phyloP scores from a whole-genome alignment of 768 basidiomycete genomes.

The Panaeolus cyanescens region DNA sequence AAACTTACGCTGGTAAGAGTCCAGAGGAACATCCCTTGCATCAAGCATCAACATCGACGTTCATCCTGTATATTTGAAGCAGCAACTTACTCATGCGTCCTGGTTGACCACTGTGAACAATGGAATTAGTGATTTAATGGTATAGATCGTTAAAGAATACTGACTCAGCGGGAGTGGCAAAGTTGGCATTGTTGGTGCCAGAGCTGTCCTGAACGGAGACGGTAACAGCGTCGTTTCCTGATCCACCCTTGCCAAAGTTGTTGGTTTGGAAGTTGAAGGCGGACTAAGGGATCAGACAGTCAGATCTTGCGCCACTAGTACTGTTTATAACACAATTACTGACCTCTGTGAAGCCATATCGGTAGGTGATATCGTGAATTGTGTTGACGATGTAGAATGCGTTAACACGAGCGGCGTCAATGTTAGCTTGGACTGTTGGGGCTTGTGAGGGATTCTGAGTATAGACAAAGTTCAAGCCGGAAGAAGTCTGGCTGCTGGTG shows the following conservation, averaged over 20 bases:
- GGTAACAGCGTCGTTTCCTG: constrained; percentile 49
- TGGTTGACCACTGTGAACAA: constrained; percentile 17
- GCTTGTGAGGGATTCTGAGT: constrained; percentile 27
- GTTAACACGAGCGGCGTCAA: constrained; percentile 52
- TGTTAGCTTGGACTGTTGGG: constrained; percentile 41
- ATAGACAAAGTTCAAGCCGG: constrained; percentile 41
- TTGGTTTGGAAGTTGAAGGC: constrained; percentile 54
- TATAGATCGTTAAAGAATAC: background rate
- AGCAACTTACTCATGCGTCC: constrained; percentile 10
- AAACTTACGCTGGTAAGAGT: constrained; percentile 24
- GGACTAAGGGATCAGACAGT: background rate
- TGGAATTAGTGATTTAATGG: constrained; percentile 11
- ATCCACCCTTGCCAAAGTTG: constrained; percentile 57
- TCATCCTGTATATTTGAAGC: background rate
- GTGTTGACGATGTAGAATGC: constrained; percentile 61
- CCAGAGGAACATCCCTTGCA: constrained; percentile 35
- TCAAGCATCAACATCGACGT: background rate
- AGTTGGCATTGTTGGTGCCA: constrained; percentile 48
- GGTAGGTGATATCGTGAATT: constrained; percentile 47
- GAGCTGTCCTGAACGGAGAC: constrained; percentile 53
- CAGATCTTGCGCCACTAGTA: background rate
- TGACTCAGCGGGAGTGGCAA: constrained; percentile 45
- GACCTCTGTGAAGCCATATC: constrained; percentile 54
- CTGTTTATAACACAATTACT: background rate
- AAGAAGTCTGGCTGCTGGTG: constrained; percentile 36